Conservation (phyloP, 495 filamentous ascomycete genomes). For the Penicillium steckii region DNA sequence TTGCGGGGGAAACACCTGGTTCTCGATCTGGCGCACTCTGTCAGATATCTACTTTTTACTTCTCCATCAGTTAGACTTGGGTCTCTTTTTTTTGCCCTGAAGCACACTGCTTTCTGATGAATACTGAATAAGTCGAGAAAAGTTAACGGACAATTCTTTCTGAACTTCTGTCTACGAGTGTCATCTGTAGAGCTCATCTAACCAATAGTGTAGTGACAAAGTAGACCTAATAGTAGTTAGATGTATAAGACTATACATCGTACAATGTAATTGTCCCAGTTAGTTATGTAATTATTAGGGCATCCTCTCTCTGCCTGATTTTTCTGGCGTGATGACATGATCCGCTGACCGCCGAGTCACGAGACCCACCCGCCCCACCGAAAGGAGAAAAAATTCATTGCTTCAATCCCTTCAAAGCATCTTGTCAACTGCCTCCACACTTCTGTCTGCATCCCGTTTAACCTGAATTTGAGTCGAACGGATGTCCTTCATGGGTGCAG, state of each 20-base stretch:
- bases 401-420: slow-evolving; percentile 2
- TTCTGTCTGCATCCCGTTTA: slow-evolving; percentile 22
- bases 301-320: too few relatives aligned
- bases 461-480: slow-evolving; percentile 9
- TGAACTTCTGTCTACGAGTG: too few relatives aligned
- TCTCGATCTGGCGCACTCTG: neutral
- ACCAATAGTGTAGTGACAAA: too few relatives aligned
- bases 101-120: neutral
- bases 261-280: neutral
- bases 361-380: slow-evolving; percentile 12
- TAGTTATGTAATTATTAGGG: too few relatives aligned
- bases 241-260: too few relatives aligned
- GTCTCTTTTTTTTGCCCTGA: neutral
- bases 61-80: neutral
- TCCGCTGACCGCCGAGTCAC: slow-evolving; percentile 23
- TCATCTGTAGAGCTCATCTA: neutral
- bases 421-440: slow-evolving; percentile 6
- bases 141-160: neutral
- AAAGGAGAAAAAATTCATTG: slow-evolving; percentile 25
- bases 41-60: neutral
- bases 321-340: slow-evolving; percentile 16
- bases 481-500: slow-evolving; percentile 18
- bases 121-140: neutral
- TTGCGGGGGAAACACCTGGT: neutral
- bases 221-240: too few relatives aligned